These are phyloP conservation scores for Spathaspora passalidarum DNA, from an alignment of 805 yeast genomes.

Conservation along the genomic window DNA sequence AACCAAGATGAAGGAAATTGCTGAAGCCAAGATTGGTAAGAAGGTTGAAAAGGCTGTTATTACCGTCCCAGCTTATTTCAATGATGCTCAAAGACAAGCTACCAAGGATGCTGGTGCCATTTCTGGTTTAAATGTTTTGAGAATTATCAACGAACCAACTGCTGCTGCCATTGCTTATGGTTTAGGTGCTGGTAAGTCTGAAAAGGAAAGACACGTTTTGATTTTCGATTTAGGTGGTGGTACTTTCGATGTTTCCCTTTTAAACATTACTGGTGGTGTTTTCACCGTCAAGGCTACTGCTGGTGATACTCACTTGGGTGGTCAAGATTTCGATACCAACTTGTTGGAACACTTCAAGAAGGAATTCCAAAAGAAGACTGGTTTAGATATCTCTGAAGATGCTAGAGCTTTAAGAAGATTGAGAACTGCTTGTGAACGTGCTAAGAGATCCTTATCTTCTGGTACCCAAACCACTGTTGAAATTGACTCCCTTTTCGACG, in stretches of 20 bases:
- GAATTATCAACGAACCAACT: slow-evolving; percentile 58
- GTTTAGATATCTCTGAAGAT: slow-evolving; percentile 44
- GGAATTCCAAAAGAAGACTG: slow-evolving; percentile 47
- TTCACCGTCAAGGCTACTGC: slow-evolving; percentile 92
- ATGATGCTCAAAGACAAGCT: slow-evolving; percentile 51
- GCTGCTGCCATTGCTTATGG: slow-evolving; percentile 98
- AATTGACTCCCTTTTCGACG: slow-evolving; percentile 48
- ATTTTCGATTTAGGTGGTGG: slow-evolving; percentile 98
- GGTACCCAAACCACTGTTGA: slow-evolving; percentile 50
- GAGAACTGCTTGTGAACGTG: slow-evolving; percentile 53
- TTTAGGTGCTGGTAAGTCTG: slow-evolving; percentile 68
- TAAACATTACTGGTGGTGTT: slow-evolving; percentile 93
- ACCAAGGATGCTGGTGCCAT: slow-evolving; percentile 53
- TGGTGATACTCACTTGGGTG: slow-evolving; percentile 53
- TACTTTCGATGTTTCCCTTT: slow-evolving; percentile 92
- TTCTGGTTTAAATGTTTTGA: slow-evolving; percentile 48
- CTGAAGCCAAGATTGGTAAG: slow-evolving; percentile 85
- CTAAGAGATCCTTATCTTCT: slow-evolving; percentile 49
- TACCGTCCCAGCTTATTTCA: slow-evolving; percentile 50
- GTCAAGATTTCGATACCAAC: slow-evolving; percentile 52
- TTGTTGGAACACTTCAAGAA: slow-evolving; percentile 46
- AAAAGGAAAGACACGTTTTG: slow-evolving; percentile 64
- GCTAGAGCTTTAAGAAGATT: slow-evolving; percentile 51
- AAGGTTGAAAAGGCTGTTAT: slow-evolving; percentile 57
- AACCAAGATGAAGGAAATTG: slow-evolving; percentile 61